These are phyloP conservation scores for Penicillium coffeae DNA, from an alignment of 495 filamentous ascomycete genomes.

Conservation along the genomic window DNA sequence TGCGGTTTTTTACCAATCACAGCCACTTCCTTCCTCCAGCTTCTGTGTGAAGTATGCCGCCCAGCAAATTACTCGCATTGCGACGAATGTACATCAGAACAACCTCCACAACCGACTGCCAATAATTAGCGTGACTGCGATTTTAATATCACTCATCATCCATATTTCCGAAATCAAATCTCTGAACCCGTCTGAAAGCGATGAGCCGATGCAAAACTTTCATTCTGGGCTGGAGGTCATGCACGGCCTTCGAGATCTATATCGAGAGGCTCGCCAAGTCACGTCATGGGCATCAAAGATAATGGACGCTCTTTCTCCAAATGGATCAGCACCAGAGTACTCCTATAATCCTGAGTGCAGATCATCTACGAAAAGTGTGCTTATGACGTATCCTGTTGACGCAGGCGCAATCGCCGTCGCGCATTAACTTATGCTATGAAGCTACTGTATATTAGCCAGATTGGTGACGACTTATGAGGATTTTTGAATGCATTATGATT, in stretches of 20 bases:
- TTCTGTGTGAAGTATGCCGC: conserved; percentile 16
- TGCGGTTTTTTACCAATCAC: conserved; percentile 18
- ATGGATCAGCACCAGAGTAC: not conserved
- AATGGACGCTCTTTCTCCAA: not conserved
- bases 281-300: conserved; percentile 11
- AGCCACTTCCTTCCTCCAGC: conserved; percentile 13
- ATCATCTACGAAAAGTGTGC: not conserved
- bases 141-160: conserved; percentile 15
- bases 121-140: conserved; percentile 14
- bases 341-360: not conserved
- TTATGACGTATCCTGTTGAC: too few species aligned
- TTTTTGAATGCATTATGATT: too few species aligned
- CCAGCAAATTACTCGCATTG: conserved; percentile 15
- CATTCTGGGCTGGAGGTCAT: conserved; percentile 13
- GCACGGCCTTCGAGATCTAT: conserved; percentile 12
- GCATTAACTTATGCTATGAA: too few species aligned
- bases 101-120: conserved; percentile 8
- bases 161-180: conserved; percentile 14
- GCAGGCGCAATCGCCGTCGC: too few species aligned
- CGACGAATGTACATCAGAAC: conserved; percentile 9
- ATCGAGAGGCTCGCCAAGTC: conserved; percentile 13
- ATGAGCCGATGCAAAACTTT: conserved; percentile 10
- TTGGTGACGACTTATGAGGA: too few species aligned
- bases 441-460: too few species aligned
- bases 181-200: not conserved